Base-by-base conservation (phyloP, 1,284 basidiomycete species). In the Leucoagaricus sp. region DNA sequence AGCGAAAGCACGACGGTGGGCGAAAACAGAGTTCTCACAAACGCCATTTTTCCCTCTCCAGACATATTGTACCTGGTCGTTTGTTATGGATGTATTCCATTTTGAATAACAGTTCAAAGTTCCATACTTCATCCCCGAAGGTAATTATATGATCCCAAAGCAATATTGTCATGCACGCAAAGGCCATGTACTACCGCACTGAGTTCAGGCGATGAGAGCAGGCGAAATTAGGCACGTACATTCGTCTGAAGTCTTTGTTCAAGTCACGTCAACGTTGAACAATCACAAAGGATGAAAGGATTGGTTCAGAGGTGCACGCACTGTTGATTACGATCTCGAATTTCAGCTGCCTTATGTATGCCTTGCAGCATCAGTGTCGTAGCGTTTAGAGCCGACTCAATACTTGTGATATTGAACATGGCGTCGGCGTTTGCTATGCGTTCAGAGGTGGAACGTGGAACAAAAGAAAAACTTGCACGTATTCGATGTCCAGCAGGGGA, bases 121-220 rank as follows among this genome's bases (percentile, higher is more conserved):
- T 25, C 19, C n/a, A 10, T 29, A 47, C 53, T 64, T 81, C 79
- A 54, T 82, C 79, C 0, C 64, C 65, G 51, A 82, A 75, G 0
- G 80, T 80, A 48, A 78, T 67, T 17, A 80, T 61, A 61, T 82
- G 80, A 58, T 83, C 80, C 73, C 76, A 82, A 21, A 80, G 58
- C 7, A 82, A 63, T 6, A 79, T 69, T 1, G 74, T 75, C 63
- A 78, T 78, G 59, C 75, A 75, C 2, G 73, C 76, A 41, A 82
- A 72, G 13, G 77, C 80, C 45, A 83, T 72, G 53, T 71, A 78
- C 80, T 83, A 26, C 31, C 25, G 2, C 4, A 4, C 21, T 40
- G 13, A 13, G 13, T 13, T 47, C n/a, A 47, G 26, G 19, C 21
- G n/a, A 8, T 13, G 9, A 7, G 21, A 17, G 7, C 4, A 19